These are phyloP conservation scores for Nakazawaea wickerhamii DNA, from an alignment of 805 yeast species.

Conservation along the genomic window DNA sequence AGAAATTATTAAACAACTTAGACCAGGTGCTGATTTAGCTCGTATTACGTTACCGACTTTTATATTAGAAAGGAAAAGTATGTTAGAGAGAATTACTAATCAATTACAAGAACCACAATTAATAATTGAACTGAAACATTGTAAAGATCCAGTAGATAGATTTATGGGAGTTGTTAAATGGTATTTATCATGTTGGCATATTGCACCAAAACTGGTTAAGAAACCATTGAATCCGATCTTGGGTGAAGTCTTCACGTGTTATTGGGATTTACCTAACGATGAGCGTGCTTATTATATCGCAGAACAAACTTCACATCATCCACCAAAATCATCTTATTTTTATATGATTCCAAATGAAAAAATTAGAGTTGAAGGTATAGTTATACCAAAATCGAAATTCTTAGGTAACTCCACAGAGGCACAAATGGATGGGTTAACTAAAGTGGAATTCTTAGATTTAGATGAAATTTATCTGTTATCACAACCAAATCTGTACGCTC, in stretches of 20 bases:
- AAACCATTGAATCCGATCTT: slow-evolving; percentile 93
- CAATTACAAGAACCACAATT: slow-evolving; percentile 76
- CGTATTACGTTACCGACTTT: slow-evolving; percentile 94
- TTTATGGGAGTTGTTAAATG: slow-evolving; percentile 74
- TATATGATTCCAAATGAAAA: slow-evolving; percentile 76
- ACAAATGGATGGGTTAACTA: slow-evolving; percentile 89
- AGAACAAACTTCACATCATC: slow-evolving; percentile 97
- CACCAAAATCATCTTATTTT: slow-evolving; percentile 95
- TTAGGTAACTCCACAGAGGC: slow-evolving; percentile 96
- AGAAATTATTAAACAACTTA: slow-evolving; percentile 84
- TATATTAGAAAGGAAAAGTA: slow-evolving; percentile 88
- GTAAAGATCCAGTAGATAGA: slow-evolving; percentile 56
- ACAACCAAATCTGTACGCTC: slow-evolving; percentile 95
- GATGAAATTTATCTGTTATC: slow-evolving; percentile 59
- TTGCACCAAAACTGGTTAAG: slow-evolving; percentile 97
- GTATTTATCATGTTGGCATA: slow-evolving; percentile 97
- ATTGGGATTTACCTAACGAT: slow-evolving; percentile 79
- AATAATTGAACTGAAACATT: slow-evolving; percentile 59
- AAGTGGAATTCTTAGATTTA: slow-evolving; percentile 59
- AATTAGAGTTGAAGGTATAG: slow-evolving; percentile 84
- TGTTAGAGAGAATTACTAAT: slow-evolving; percentile 94
- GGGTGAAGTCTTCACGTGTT: slow-evolving; percentile 87
- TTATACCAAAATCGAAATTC: slow-evolving; percentile 82
- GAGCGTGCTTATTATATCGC: slow-evolving; percentile 57
- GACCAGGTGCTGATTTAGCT: slow-evolving; percentile 88